Base-by-base conservation (phyloP, 1,284 basidiomycete genomes). In the Irpex rosettiformis region DNA sequence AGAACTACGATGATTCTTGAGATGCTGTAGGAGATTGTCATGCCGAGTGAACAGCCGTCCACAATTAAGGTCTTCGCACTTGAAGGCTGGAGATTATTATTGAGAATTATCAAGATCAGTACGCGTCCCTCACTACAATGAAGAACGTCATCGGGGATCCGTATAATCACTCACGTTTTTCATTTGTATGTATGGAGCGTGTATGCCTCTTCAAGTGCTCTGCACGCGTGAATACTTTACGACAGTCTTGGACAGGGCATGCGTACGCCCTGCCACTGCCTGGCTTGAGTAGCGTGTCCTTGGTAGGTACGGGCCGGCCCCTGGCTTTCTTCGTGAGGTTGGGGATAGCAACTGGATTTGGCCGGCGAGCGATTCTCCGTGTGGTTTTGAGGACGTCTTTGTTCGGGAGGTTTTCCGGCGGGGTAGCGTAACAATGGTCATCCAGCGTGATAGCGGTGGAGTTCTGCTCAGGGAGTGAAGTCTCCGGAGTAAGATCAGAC, bases 131-230 rank as follows among this genome's bases (percentile, higher is more conserved):
- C 24, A 40, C 10, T 21, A 25, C 29, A 30, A 49, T 10, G 24
- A 18, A 18, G 6, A 25, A 6, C 43, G 30, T 55, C 40, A 42
- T 24, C n/a, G 3, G 11, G 16, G 7, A 58, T 27, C 28, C 18
- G 37, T 22, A 37, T 76, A 79, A 72, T 27, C 7, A 56, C 63
- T 64, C 75, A 91, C 89, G 90, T 76, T 88, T 90, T 67, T 91
- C 88, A 68, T 89, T 78, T 0, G 89, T 91, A 66, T 92, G 89
- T 59, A 92, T 88, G 55, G 84, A 85, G 55, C 86, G 77, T 60
- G 91, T 84, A 70, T 92, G 90, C 45, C 89, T 77, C 73, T 91
- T 91, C 58, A 92, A 77, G 70, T 92, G 90, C 66, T 92, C 90
- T 10, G 85, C 83, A 33, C 90, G 81, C 65, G 81, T 80, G 71